These are phyloP conservation scores for Asterochloris erici DNA, from an alignment of 139 green algal species.

Conservation along the genomic window DNA sequence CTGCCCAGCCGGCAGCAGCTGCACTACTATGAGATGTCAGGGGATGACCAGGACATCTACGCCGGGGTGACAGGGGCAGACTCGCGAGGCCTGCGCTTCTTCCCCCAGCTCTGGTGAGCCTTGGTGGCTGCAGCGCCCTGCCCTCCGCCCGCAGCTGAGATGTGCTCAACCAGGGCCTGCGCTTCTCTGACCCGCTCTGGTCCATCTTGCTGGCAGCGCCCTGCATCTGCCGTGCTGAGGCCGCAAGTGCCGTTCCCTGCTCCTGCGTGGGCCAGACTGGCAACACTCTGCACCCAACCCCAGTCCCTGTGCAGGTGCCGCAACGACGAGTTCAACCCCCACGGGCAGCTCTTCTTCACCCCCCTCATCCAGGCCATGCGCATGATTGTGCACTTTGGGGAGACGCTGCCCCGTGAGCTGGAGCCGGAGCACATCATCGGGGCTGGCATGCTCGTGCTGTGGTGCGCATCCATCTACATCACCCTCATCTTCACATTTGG, in stretches of 20 bases:
- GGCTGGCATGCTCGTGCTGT: conserved; percentile 36
- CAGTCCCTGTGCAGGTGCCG: conserved; percentile 32
- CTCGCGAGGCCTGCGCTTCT: conserved; percentile 30
- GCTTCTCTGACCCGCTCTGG: background rate
- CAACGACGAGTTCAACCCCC: conserved; percentile 36
- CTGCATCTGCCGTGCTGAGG: no score
- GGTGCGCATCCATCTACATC: conserved; percentile 39
- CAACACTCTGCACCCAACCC: background rate
- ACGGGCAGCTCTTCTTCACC: conserved; percentile 69
- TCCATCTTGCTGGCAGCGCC: background rate
- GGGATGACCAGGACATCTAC: conserved; percentile 34
- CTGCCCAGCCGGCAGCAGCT: conserved; percentile 32
- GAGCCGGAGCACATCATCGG: conserved; percentile 11
- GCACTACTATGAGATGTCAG: conserved; percentile 31
- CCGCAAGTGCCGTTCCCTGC: no score
- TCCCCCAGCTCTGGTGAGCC: conserved; percentile 63
- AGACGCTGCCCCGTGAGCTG: conserved; percentile 33
- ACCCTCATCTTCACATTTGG: conserved; percentile 69
- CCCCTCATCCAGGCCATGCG: conserved; percentile 58
- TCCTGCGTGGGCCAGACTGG: no score
- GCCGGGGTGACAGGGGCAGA: conserved; percentile 17
- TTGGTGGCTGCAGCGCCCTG: background rate
- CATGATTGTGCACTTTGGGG: conserved; percentile 61
- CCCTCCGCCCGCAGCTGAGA: no score
- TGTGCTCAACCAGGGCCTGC: no score